These are phyloP conservation scores for Brasilioporus rufonigricans DNA, from an alignment of 768 basidiomycete genomes.

Conservation along the genomic window DNA sequence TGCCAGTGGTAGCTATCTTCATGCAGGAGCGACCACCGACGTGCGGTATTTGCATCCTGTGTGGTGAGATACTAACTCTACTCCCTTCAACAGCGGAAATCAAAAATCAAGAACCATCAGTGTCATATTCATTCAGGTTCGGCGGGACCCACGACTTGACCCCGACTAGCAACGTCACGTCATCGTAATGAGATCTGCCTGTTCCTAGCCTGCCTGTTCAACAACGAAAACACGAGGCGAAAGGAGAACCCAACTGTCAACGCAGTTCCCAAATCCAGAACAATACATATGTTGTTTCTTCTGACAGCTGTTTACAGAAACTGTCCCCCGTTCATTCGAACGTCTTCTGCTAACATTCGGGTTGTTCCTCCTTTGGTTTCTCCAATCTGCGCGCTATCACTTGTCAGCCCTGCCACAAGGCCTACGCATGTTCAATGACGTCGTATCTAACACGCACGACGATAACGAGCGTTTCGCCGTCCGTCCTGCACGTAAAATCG, in stretches of 20 bases:
- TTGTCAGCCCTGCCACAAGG: slow-evolving; percentile 15
- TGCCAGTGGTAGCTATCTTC: neutral
- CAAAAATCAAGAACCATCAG: neutral
- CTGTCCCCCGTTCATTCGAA: neutral
- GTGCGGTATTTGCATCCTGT: neutral
- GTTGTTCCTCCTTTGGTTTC: neutral
- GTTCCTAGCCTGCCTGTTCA: slow-evolving; percentile 1
- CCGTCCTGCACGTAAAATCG: slow-evolving; percentile 22
- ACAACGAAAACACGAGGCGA: slow-evolving; percentile 20
- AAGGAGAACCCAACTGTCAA: neutral
- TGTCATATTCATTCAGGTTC: neutral
- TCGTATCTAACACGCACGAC: slow-evolving; percentile 9
- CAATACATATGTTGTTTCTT: neutral
- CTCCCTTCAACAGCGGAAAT: neutral
- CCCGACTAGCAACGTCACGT: neutral
- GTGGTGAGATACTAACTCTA: slow-evolving; percentile 8
- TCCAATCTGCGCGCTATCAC: slow-evolving; percentile 4
- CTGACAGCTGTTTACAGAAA: neutral
- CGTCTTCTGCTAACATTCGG: neutral
- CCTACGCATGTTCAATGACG: slow-evolving; percentile 23
- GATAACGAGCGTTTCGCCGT: slow-evolving; percentile 2
- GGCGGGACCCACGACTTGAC: neutral
- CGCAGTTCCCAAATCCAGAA: neutral
- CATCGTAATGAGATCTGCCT: slow-evolving; percentile 1
- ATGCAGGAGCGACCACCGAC: neutral